Evolutionary conservation across 371 early-diverging fungal species (phyloP), one percentile per base, ranked within the genome.

Genomic region (Rhizopus arrhizus): DNA sequence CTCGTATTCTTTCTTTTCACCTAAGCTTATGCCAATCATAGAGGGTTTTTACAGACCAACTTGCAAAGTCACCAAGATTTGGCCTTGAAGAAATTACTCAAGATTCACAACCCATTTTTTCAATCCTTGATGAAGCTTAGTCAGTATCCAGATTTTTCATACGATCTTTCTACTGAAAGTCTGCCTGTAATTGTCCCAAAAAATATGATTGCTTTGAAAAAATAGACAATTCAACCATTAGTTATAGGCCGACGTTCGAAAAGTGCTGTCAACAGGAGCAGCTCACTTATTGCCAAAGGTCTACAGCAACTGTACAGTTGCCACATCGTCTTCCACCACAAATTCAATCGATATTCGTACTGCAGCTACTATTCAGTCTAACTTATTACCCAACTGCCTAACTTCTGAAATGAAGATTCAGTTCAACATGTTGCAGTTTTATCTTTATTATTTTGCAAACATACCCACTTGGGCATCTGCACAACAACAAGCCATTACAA

Each of bases 381-480:
- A 68, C 7, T 49, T 77, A 0, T 34, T 72, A 38, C 62, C 74
- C 2, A 28, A 59, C 29, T 42, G 51, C 8, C 9, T 57, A 11
- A 61, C 67, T 33, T 70, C 67, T 7, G 66, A 68, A 36, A 41
- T 70, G 47, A 53, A 56, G 15, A 64, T 77, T 41, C 58, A 50
- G 40, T 66, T 77, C 51, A 74, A 68, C 15, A 70, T 65, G 59
- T 51, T 74, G 12, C 78, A 77, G 40, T 74, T 77, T 31, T 77
- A 70, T 42, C 55, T 77, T 5, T 73, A 66, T 41, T 69, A 77
- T 22, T 55, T 70, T 32, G 46, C 62, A 16, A 67, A 60, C 35
- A 65, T 66, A 35, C 61, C 72, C 7, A 71, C 75, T 4, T 74
- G 72, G 69, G 34, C 56, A 22, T n/a, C 50, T 5, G 38, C 55